Evolutionary conservation across 2,329 filamentous ascomycete species (phyloP).

Genomic region (Alternaria sp.): DNA sequence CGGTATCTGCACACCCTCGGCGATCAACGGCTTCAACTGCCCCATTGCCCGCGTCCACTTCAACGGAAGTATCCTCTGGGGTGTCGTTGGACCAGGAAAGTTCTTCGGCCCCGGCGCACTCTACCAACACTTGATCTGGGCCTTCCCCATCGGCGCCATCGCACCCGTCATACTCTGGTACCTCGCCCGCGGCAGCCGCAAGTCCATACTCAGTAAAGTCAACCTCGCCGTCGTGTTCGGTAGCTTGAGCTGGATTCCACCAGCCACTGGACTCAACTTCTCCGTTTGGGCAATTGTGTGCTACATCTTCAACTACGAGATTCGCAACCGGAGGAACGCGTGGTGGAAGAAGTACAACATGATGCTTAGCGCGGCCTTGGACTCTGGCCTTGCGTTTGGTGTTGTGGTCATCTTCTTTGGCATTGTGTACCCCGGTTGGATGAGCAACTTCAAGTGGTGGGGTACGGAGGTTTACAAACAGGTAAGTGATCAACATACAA

Average conservation of each 20-base stretch:
- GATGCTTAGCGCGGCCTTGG: constrained; percentile 82
- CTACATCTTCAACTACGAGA: constrained; percentile 80
- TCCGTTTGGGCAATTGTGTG: constrained; percentile 86
- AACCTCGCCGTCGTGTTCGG: constrained; percentile 85
- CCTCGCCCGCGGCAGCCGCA: constrained; percentile 63
- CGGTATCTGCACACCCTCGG: constrained; percentile 76
- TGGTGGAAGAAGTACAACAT: constrained; percentile 96
- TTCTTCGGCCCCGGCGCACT: constrained; percentile 81
- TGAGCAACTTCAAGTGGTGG: constrained; percentile 81
- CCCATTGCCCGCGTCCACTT: constrained; percentile 88
- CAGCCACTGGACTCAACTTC: constrained; percentile 82
- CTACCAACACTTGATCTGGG: constrained; percentile 80
- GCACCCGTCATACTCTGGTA: constrained; percentile 78
- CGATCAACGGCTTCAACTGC: constrained; percentile 87
- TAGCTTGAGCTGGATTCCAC: constrained; percentile 83
- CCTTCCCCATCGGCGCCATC: constrained; percentile 77
- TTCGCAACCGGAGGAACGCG: constrained; percentile 70
- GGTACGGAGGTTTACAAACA: constrained; percentile 84
- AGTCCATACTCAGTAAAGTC: constrained; percentile 73
- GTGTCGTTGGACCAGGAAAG: constrained; percentile 79
- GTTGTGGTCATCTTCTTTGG: constrained; percentile 86
- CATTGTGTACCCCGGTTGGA: constrained; percentile 80
- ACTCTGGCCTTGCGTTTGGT: constrained; percentile 81
- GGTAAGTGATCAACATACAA: constrained; percentile 35
- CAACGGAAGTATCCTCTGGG: constrained; percentile 89